Evolutionary conservation across 441 rosid species (phyloP).

Genomic region (Adansonia madagascariensis): DNA sequence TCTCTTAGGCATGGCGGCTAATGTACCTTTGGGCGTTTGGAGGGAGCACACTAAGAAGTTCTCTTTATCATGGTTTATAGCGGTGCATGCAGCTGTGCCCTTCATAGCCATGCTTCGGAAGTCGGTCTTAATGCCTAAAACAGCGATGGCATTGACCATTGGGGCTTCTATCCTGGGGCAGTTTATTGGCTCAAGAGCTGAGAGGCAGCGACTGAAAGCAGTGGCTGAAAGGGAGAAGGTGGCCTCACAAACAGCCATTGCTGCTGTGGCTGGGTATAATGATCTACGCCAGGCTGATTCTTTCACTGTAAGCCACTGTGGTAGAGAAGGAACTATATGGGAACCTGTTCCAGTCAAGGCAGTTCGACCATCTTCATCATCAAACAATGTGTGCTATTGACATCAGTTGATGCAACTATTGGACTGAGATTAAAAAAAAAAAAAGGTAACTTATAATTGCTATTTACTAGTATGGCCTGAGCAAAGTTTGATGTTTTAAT

Average conservation of each 20-base stretch:
- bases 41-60: constrained; percentile 80
- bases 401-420: neutral
- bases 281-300: constrained; percentile 31
- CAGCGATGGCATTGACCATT: constrained; percentile 82
- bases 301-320: constrained; percentile 37
- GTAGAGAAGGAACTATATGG: constrained; percentile 38
- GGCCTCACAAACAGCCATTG: constrained; percentile 35
- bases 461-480: neutral
- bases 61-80: constrained; percentile 74
- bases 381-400: constrained; percentile 35
- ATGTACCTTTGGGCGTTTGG: constrained; percentile 78
- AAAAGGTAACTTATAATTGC: neutral
- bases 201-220: constrained; percentile 58
- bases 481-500: neutral
- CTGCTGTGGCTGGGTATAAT: constrained; percentile 23
- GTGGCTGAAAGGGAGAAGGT: constrained; percentile 23
- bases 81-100: constrained; percentile 84
- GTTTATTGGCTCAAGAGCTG: constrained; percentile 71
- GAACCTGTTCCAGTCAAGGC: too few species aligned
- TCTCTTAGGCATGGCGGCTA: constrained; percentile 76
- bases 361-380: constrained; percentile 19
- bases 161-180: constrained; percentile 82
- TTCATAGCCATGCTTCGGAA: constrained; percentile 87
- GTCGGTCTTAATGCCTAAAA: constrained; percentile 74
- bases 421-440: constrained; percentile 5